Base-by-base conservation (phyloP, 1,284 basidiomycete species). In the Tilletiaria anomala region DNA sequence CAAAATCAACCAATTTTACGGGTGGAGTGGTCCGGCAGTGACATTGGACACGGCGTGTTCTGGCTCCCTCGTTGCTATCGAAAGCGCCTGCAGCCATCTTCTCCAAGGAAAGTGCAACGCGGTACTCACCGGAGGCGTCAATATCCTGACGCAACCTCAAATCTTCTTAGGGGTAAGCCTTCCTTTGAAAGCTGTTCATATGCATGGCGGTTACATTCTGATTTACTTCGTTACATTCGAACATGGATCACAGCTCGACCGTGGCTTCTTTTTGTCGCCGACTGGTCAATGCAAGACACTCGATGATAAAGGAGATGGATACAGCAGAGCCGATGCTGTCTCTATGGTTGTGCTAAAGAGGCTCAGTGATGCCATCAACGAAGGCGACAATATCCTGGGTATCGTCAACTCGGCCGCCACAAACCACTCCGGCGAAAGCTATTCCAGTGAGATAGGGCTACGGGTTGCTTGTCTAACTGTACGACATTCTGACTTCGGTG, bases 21-120 rank as follows among this genome's bases (percentile, higher is more conserved):
- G 53, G 22, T 53, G 47, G n/a, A 37, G 43, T 8, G 53, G 53
- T 14, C 42, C 50, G 4, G 46, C 53, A 4, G 47, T 44, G 35
- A 53, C 53, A 6, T 47, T 48, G 37, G 53, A 53, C 32, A 55
- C 53, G 1, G 53, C 53, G 3, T 55, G 53, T 39, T 48, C 45
- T 37, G 49, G 47, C n/a, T 45, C 53, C 16, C 43, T 55, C 0
- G 53, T 51, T 5, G 53, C 53, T 18, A 45, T 55, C 11, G 53
- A 55, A 29, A 43, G 43, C 10, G 53, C 53, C 20, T 55, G 53
- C 32, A 47, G 39, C 14, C 45, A 44, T 34, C 17, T 55, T 15
- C 40, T 47, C 1, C 21, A 42, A 4, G 46, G 48, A 3, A 41
- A 50, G 21, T 45, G 43, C 3, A 38, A 39, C 6, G 43, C 42